Conservation (phyloP, 2,329 filamentous ascomycete genomes). For the Aureobasidium sp. region DNA sequence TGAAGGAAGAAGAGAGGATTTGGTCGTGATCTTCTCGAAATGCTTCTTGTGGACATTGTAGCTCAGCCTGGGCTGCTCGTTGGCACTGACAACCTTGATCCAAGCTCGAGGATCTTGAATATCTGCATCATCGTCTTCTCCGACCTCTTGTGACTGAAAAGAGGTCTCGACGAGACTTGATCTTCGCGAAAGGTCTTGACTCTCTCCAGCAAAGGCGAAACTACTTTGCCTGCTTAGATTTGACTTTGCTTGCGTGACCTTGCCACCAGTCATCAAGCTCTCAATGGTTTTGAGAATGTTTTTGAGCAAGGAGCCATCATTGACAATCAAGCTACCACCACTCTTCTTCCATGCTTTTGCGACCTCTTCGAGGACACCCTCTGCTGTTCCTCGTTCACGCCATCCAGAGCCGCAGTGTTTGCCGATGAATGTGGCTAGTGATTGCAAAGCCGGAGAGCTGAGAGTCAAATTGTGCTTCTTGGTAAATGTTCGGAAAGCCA, state of each 20-base stretch:
- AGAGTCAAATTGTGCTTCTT: constrained; percentile 96
- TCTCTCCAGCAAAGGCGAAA: constrained; percentile 50
- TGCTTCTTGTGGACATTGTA: constrained; percentile 82
- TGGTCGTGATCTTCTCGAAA: constrained; percentile 59
- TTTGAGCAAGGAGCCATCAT: constrained; percentile 65
- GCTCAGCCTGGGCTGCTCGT: constrained; percentile 71
- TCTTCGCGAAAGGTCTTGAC: constrained; percentile 5
- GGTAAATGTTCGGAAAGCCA: constrained; percentile 92
- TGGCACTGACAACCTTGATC: constrained; percentile 77
- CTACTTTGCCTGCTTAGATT: constrained; percentile 58
- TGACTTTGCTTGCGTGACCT: constrained; percentile 47
- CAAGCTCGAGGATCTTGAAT: constrained; percentile 68
- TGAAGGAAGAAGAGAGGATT: constrained; percentile 53
- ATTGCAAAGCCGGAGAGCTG: constrained; percentile 76
- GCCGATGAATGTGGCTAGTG: constrained; percentile 82
- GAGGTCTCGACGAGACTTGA: constrained; percentile 5
- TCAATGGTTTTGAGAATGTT: constrained; percentile 78
- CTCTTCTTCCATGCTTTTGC: constrained; percentile 87
- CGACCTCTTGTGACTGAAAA: constrained; percentile 51
- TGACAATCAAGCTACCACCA: constrained; percentile 84
- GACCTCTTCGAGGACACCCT: constrained; percentile 85
- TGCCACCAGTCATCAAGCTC: constrained; percentile 82
- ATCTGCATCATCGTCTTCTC: constrained; percentile 54
- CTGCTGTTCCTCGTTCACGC: constrained; percentile 89
- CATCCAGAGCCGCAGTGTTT: constrained; percentile 92